Conservation (phyloP, 225 moss, liverwort and hornwort species). For the Bryoerythrophyllum caledonicum region DNA sequence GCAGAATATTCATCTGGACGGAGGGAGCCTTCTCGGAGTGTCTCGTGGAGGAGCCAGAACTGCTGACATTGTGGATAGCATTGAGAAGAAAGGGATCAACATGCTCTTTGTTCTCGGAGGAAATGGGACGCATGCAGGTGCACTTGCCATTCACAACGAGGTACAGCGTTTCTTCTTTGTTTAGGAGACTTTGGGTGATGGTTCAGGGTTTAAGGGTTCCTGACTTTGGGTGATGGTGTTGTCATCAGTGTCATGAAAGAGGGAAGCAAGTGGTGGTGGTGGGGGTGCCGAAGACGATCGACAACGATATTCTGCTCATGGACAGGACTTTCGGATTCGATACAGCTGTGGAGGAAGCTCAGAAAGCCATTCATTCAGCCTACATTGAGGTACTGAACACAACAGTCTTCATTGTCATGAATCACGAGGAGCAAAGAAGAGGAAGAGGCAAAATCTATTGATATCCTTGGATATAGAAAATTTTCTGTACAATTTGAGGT, state of each 20-base stretch:
- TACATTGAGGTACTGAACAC: slow-evolving; percentile 77
- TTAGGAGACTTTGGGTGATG: slow-evolving; percentile 15
- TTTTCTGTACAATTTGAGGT: too few species aligned
- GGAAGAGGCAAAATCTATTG: too few species aligned
- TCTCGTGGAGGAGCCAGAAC: slow-evolving; percentile 88
- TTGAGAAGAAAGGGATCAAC: slow-evolving; percentile 79
- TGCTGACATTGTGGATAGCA: slow-evolving; percentile 74
- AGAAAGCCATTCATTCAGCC: slow-evolving; percentile 87
- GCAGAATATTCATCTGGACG: slow-evolving; percentile 83
- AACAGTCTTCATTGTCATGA: not conserved
- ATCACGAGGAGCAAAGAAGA: too few species aligned
- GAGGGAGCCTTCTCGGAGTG: slow-evolving; percentile 93
- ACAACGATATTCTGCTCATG: slow-evolving; percentile 97
- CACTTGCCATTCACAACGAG: slow-evolving; percentile 88
- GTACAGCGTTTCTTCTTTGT: slow-evolving; percentile 27
- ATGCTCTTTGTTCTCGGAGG: slow-evolving; percentile 96
- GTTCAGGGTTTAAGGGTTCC: not conserved
- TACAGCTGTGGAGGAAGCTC: slow-evolving; percentile 98
- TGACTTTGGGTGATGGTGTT: slow-evolving; percentile 24
- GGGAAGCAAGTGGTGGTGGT: slow-evolving; percentile 78
- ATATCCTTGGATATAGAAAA: too few species aligned
- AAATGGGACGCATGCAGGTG: slow-evolving; percentile 96
- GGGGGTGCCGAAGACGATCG: slow-evolving; percentile 98
- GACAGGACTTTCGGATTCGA: slow-evolving; percentile 99
- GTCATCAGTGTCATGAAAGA: slow-evolving; percentile 71